Percentiles rank a stretch among this genome's conserved stretches.
Conservation (phyloP, 208 protist species). For the Leptomonas pyrrhocoris region DNA sequence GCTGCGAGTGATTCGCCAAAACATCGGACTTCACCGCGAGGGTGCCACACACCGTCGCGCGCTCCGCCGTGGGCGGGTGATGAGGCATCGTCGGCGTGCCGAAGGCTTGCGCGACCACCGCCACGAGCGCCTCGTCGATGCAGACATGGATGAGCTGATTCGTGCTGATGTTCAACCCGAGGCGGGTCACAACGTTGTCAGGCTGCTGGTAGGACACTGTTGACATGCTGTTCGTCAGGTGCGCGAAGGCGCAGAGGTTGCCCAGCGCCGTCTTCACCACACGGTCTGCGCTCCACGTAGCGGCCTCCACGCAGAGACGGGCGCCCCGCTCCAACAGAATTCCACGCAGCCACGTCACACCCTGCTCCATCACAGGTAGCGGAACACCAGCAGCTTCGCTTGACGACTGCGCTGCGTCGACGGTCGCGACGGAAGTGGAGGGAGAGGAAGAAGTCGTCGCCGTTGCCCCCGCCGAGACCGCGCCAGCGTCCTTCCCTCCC, state of each 20-base stretch:
- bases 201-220: conserved; percentile 34
- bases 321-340: conserved; percentile 47
- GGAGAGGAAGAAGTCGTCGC: background rate
- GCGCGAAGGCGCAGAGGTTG: conserved; percentile 54
- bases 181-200: conserved; percentile 38
- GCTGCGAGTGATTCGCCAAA: conserved; percentile 48
- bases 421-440: too few relatives aligned
- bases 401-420: background rate
- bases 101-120: conserved; percentile 53
- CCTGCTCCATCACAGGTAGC: conserved; percentile 20
- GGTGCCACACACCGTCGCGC: conserved; percentile 15
- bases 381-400: conserved; percentile 12
- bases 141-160: conserved; percentile 92
- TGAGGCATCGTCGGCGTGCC: conserved; percentile 18
- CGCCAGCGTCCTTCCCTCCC: background rate
- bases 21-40: conserved; percentile 35
- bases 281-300: conserved; percentile 23
- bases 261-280: conserved; percentile 37
- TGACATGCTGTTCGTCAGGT: conserved; percentile 24
- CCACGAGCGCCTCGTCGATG: conserved; percentile 77
- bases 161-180: conserved; percentile 73
- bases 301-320: conserved; percentile 49
- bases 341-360: conserved; percentile 61
- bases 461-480: background rate
- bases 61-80: conserved; percentile 13